phyloP scores from a whole-genome alignment of 176 grass and related monocot species.

The Urochloa ruziziensis region DNA sequence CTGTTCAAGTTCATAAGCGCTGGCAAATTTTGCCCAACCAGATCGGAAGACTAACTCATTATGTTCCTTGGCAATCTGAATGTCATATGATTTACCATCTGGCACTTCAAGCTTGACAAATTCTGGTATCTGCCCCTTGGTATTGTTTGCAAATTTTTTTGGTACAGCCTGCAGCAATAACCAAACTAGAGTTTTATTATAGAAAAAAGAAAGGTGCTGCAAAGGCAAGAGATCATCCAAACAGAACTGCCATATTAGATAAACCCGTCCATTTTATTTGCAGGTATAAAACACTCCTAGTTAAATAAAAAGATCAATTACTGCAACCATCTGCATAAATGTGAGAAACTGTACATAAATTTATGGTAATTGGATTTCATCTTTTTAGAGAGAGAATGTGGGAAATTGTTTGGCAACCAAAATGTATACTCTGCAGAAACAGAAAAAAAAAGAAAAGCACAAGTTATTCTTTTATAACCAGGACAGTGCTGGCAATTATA shows the following conservation, averaged over 20 bases:
- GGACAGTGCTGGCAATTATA: not conserved
- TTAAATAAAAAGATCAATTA: not conserved
- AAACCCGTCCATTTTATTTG: not conserved
- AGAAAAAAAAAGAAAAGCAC: not conserved
- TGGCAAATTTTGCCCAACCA: not conserved
- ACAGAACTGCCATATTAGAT: not conserved
- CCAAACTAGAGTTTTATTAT: not conserved
- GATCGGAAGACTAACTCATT: not conserved
- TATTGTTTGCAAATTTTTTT: slow-evolving; percentile 6
- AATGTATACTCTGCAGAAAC: not conserved
- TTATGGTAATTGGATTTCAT: not conserved
- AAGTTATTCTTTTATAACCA: not conserved
- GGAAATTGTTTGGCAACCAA: not conserved
- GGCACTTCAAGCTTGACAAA: slow-evolving; percentile 11
- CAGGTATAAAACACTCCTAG: not conserved
- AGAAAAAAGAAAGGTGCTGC: not conserved
- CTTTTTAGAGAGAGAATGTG: not conserved
- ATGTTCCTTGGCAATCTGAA: not conserved
- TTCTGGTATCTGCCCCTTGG: slow-evolving; percentile 6
- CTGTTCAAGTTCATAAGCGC: not conserved
- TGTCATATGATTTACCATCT: slow-evolving; percentile 26
- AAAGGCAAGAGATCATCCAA: not conserved
- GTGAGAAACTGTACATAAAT: not conserved
- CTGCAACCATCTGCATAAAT: not conserved
- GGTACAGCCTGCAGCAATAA: slow-evolving; percentile 28